These are phyloP conservation scores for Monosporascus sp. DNA, from an alignment of 2,329 filamentous ascomycete species.

Conservation along the genomic window DNA sequence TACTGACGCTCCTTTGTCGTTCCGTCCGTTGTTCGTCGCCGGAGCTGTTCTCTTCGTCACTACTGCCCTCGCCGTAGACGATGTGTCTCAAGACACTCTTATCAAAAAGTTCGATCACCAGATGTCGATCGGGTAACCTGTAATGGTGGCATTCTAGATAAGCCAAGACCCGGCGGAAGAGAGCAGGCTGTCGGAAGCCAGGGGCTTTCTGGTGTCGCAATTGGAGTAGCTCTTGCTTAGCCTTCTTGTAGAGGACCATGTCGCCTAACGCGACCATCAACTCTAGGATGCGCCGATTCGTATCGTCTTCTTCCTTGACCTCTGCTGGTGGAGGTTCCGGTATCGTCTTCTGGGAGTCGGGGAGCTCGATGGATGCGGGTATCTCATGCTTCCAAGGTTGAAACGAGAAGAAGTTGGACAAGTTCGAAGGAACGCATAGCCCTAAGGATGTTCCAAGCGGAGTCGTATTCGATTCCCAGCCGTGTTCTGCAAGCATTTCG, in stretches of 20 bases:
- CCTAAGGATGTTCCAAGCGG: conserved; percentile 77
- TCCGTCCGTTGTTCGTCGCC: conserved; percentile 50
- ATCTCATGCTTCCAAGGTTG: conserved; percentile 50
- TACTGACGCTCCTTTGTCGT: conserved; percentile 47
- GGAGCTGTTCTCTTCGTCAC: conserved; percentile 36
- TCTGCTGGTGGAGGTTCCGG: conserved; percentile 43
- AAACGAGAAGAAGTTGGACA: conserved; percentile 73
- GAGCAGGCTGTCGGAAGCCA: conserved; percentile 66
- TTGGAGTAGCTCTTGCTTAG: conserved; percentile 73
- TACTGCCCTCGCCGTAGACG: conserved; percentile 63
- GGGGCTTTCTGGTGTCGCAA: conserved; percentile 68
- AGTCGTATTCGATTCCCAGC: conserved; percentile 90
- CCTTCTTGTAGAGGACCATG: conserved; percentile 84
- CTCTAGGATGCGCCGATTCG: conserved; percentile 74
- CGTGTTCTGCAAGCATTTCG: conserved; percentile 81
- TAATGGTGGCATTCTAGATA: conserved; percentile 88
- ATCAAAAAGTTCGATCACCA: conserved; percentile 92
- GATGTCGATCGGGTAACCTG: conserved; percentile 76
- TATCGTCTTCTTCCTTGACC: conserved; percentile 51
- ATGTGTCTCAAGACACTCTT: conserved; percentile 80
- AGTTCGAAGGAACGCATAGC: conserved; percentile 76
- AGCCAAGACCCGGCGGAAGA: conserved; percentile 82
- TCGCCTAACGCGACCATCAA: conserved; percentile 86
- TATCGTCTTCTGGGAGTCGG: conserved; percentile 48
- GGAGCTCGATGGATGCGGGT: conserved; percentile 42